phyloP scores from a whole-genome alignment of 306 rosid genomes.

The Pyrus betulifolia region DNA sequence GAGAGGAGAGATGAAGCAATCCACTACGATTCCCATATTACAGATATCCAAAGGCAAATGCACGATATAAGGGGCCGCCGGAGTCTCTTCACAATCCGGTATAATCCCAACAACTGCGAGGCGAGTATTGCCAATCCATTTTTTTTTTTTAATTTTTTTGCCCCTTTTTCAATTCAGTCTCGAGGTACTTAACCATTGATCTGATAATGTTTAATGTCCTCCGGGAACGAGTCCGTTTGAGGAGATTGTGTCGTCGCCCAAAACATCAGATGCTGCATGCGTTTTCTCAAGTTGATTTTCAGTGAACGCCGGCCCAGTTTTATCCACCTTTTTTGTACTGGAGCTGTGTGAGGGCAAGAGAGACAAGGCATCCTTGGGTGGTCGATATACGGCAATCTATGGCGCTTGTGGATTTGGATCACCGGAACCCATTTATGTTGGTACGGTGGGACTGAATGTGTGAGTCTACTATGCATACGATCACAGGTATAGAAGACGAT shows the following conservation, averaged over 20 bases:
- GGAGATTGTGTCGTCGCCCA: slow-evolving; percentile 72
- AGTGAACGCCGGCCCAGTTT: neutral
- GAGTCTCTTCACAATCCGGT: slow-evolving; percentile 67
- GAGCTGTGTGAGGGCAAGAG: neutral
- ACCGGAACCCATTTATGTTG: neutral
- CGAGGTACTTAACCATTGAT: neutral
- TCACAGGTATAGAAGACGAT: no score
- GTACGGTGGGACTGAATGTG: neutral
- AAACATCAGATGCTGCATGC: slow-evolving; percentile 6
- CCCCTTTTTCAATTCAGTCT: neutral
- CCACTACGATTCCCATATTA: slow-evolving; percentile 72
- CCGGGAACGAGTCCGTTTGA: slow-evolving; percentile 78
- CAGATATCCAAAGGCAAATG: slow-evolving; percentile 72
- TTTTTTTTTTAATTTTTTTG: neutral
- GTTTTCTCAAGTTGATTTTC: neutral
- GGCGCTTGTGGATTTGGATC: no score
- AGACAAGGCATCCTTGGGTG: neutral
- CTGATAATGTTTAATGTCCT: neutral
- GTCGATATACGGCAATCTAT: no score
- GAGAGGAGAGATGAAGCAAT: slow-evolving; percentile 85
- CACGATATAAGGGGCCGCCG: slow-evolving; percentile 97
- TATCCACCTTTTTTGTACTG: neutral
- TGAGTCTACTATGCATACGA: no score
- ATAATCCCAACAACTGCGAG: slow-evolving; percentile 72
- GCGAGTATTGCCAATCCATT: slow-evolving; percentile 25